A percentile compares a stretch with the other conserved stretches of the same genome.
Conservation (phyloP, 148 eudicot species). For the Cornus suecica region DNA sequence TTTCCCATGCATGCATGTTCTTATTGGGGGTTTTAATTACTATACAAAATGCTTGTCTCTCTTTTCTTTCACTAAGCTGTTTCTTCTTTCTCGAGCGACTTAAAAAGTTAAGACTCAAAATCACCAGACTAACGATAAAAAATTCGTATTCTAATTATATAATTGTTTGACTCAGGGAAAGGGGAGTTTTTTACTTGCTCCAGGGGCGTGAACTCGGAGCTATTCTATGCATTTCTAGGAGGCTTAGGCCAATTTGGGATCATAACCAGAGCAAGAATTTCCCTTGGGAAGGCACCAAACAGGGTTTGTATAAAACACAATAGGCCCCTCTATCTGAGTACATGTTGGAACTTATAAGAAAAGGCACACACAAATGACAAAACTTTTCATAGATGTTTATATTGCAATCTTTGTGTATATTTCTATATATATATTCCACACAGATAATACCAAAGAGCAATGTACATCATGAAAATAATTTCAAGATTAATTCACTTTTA, state of each 20-base stretch:
- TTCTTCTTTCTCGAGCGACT: too few relatives aligned
- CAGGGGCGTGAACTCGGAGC: conserved; percentile 39
- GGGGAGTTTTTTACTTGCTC: conserved; percentile 74
- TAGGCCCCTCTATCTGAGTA: neutral
- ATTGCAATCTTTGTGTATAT: too few relatives aligned
- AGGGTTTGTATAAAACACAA: conserved; percentile 32
- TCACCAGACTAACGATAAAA: too few relatives aligned
- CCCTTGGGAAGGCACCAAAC: conserved; percentile 61
- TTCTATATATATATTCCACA: too few relatives aligned
- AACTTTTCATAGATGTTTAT: too few relatives aligned
- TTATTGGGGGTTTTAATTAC: neutral
- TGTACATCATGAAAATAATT: too few relatives aligned
- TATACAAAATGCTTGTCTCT: neutral
- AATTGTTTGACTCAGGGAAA: conserved; percentile 51
- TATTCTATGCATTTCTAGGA: conserved; percentile 72
- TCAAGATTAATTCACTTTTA: too few relatives aligned
- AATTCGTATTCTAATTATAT: too few relatives aligned
- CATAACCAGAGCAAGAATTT: conserved; percentile 75
- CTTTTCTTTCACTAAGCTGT: too few relatives aligned
- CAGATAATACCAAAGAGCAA: too few relatives aligned
- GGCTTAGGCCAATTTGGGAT: conserved; percentile 94
- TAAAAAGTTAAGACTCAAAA: too few relatives aligned
- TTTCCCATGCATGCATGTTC: neutral
- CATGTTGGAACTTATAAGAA: neutral
- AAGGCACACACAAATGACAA: neutral